Percentiles rank a stretch among this genome's conserved stretches.
phyloP scores from a whole-genome alignment of 306 rosid genomes.

The Alnus glutinosa region DNA sequence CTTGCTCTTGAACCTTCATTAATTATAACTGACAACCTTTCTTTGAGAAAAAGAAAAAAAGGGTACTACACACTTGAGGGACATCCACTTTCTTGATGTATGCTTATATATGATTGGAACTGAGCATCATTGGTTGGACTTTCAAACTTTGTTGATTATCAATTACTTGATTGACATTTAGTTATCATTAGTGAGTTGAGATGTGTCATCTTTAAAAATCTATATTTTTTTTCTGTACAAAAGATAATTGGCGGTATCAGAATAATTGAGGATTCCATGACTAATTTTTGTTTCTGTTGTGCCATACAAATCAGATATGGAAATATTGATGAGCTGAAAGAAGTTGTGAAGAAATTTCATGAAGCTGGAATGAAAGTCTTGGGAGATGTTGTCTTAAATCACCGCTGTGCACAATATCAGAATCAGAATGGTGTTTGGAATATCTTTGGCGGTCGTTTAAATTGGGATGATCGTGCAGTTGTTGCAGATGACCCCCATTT shows the following conservation, averaged over 20 bases:
- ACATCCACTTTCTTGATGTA: not conserved
- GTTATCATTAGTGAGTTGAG: slow-evolving; percentile 12
- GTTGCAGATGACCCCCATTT: slow-evolving; percentile 98
- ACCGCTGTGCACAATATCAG: slow-evolving; percentile 83
- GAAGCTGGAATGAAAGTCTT: slow-evolving; percentile 67
- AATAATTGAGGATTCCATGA: slow-evolving; percentile 9
- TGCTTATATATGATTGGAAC: not conserved
- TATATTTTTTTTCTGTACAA: not conserved
- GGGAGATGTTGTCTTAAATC: slow-evolving; percentile 98
- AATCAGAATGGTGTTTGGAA: slow-evolving; percentile 97
- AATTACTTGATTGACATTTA: slow-evolving; percentile 13
- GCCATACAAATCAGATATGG: slow-evolving; percentile 66
- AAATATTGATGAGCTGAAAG: slow-evolving; percentile 77
- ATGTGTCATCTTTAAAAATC: slow-evolving; percentile 1
- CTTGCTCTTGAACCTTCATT: not conserved
- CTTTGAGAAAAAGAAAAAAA: not conserved
- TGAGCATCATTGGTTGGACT: slow-evolving; percentile 12
- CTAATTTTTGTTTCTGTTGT: slow-evolving; percentile 19
- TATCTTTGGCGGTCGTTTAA: slow-evolving; percentile 85
- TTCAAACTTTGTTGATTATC: slow-evolving; percentile 13
- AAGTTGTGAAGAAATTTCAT: slow-evolving; percentile 66
- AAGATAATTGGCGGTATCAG: not conserved
- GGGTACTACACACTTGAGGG: not conserved
- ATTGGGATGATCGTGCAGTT: slow-evolving; percentile 98
- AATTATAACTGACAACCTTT: not conserved